Evolutionary conservation across 2,329 filamentous ascomycete genomes (phyloP).

Genomic region (Sarocladium kiliense): DNA sequence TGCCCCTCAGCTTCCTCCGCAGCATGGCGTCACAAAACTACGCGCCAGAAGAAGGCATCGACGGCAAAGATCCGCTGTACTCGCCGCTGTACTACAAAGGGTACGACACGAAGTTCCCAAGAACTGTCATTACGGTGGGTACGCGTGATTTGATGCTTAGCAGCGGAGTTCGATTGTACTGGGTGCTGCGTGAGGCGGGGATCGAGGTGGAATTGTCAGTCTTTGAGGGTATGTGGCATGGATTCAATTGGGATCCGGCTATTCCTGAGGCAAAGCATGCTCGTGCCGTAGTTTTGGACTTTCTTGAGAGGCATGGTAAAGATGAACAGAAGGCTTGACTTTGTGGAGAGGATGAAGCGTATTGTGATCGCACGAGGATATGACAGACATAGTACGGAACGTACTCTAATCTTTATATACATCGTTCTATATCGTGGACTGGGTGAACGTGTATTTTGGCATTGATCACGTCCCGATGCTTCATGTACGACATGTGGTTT

Average conservation of each 20-base stretch:
- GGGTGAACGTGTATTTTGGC: too few relatives aligned
- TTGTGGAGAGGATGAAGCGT: too few relatives aligned
- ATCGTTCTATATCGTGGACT: too few relatives aligned
- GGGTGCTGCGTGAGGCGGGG: conserved; percentile 2
- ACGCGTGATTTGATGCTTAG: background rate
- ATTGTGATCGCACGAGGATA: too few relatives aligned
- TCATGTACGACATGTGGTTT: too few relatives aligned
- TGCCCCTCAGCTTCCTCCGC: background rate
- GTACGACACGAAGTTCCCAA: background rate
- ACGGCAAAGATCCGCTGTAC: background rate
- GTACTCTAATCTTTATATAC: too few relatives aligned
- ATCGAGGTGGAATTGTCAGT: conserved; percentile 2
- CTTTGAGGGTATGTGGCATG: conserved; percentile 6
- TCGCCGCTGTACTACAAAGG: background rate
- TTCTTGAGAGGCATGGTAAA: background rate
- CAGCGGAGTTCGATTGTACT: background rate
- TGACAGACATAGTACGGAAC: too few relatives aligned
- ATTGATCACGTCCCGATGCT: too few relatives aligned
- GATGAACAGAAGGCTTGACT: too few relatives aligned
- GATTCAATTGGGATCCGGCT: conserved; percentile 2
- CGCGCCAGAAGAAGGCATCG: background rate
- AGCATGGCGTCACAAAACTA: background rate
- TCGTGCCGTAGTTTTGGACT: background rate
- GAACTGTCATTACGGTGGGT: background rate
- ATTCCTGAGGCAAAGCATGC: background rate